Percentiles rank a stretch among this genome's conserved stretches.
phyloP scores from a whole-genome alignment of 2,329 filamentous ascomycete species.

The Aspergillus sclerotialis region DNA sequence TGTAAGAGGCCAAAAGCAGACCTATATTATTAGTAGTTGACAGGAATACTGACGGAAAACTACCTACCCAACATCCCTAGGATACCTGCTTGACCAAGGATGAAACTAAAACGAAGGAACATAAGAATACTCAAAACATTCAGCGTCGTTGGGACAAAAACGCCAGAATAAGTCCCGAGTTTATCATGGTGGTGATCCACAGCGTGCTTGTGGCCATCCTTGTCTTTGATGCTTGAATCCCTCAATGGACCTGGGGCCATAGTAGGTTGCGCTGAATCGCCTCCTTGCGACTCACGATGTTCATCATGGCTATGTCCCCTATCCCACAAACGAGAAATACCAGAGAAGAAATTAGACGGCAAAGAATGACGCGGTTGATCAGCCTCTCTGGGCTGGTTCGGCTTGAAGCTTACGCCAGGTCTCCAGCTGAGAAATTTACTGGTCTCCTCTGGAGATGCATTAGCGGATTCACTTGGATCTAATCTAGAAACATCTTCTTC shows the following conservation, averaged over 20 bases:
- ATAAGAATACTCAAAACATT: constrained; percentile 88
- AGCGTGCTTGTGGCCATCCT: constrained; percentile 18
- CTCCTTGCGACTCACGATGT: constrained; percentile 6
- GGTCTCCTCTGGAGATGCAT: constrained; percentile 15
- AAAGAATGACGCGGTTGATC: constrained; percentile 13
- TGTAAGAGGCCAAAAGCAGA: constrained; percentile 67
- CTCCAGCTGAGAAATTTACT: constrained; percentile 16
- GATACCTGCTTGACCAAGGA: constrained; percentile 72
- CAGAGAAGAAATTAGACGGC: constrained; percentile 14
- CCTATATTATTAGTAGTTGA: constrained; percentile 39
- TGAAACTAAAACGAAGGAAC: constrained; percentile 83
- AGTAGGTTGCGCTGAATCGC: constrained; percentile 6
- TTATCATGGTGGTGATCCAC: constrained; percentile 45
- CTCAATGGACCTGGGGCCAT: constrained; percentile 14
- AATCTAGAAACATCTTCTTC: constrained; percentile 31
- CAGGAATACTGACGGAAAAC: constrained; percentile 1
- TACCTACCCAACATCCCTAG: constrained; percentile 68
- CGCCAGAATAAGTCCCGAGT: constrained; percentile 68
- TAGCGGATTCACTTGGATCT: constrained; percentile 22
- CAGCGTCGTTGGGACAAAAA: constrained; percentile 81
- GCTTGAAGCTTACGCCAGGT: constrained; percentile 10
- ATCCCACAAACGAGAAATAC: constrained; percentile 20
- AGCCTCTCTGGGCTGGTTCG: constrained; percentile 8
- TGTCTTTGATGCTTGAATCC: constrained; percentile 24
- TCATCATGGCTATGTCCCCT: constrained; percentile 7